phyloP scores from a whole-genome alignment of 129 eudicot species.

The Escallonia rubra region DNA sequence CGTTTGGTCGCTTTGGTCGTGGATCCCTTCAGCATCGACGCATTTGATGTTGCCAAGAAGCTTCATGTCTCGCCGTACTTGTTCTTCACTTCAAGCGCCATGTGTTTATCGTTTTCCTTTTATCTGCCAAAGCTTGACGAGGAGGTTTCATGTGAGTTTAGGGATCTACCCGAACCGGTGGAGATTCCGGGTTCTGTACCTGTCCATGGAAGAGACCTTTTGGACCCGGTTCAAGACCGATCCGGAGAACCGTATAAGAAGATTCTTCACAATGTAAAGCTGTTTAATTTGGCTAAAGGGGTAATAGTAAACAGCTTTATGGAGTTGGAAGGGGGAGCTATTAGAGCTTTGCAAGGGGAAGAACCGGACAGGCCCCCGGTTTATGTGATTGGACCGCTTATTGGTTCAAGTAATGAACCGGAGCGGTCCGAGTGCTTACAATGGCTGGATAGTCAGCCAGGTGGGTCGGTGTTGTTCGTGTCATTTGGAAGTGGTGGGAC shows the following conservation, averaged over 20 bases:
- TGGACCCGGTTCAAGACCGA: constrained; percentile 49
- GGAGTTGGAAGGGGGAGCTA: constrained; percentile 42
- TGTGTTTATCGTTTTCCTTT: constrained; percentile 34
- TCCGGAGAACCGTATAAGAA: constrained; percentile 38
- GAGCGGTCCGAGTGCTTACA: constrained; percentile 24
- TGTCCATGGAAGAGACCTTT: constrained; percentile 35
- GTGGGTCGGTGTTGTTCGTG: constrained; percentile 40
- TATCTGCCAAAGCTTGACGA: constrained; percentile 35
- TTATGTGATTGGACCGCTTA: constrained; percentile 46
- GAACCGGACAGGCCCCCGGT: constrained; percentile 23
- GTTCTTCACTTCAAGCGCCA: constrained; percentile 31
- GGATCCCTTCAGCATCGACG: neutral
- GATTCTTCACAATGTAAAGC: constrained; percentile 26
- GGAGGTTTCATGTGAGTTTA: constrained; percentile 33
- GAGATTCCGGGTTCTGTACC: constrained; percentile 35
- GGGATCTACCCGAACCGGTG: constrained; percentile 34
- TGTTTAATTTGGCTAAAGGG: constrained; percentile 29
- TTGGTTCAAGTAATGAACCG: constrained; percentile 17
- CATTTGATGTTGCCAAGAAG: constrained; percentile 7
- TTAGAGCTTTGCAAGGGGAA: constrained; percentile 12
- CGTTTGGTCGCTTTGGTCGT: neutral
- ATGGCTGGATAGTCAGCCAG: constrained; percentile 48
- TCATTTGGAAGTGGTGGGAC: constrained; percentile 64
- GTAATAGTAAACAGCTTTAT: constrained; percentile 41
- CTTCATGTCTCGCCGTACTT: constrained; percentile 13